Conservation (phyloP, 139 green algal genomes). For the Chlorella sp. region DNA sequence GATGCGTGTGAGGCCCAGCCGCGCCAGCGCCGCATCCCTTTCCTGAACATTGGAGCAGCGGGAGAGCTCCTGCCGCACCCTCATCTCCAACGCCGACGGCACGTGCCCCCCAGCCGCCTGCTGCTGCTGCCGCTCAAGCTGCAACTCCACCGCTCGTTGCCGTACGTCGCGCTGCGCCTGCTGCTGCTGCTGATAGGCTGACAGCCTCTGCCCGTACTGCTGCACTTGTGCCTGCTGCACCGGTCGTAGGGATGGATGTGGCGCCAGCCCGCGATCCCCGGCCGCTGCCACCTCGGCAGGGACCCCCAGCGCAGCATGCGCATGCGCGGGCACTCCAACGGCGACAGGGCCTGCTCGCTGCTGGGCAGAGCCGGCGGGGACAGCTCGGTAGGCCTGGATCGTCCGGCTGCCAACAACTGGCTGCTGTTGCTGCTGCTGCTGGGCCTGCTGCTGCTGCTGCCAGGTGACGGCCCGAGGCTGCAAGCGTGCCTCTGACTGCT, state of each 20-base stretch:
- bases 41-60: background rate
- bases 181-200: background rate
- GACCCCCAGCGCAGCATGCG: background rate
- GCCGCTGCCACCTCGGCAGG: background rate
- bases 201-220: background rate
- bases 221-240: background rate
- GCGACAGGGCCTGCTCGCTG: background rate
- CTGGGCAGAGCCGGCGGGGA: background rate
- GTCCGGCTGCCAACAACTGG: background rate
- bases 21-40: background rate
- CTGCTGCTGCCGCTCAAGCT: background rate
- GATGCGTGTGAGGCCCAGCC: background rate
- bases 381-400: background rate
- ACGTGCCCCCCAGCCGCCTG: background rate
- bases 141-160: background rate
- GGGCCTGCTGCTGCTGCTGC: background rate
- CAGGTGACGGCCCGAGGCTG: background rate
- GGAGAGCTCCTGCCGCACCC: background rate
- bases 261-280: too few relatives aligned
- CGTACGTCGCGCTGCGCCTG: background rate
- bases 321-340: background rate
- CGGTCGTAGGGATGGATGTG: background rate
- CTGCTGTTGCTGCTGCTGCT: background rate
- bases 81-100: background rate
- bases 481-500: background rate